Percentiles rank a stretch among this genome's conserved stretches.
phyloP scores from a whole-genome alignment of 495 filamentous ascomycete genomes.

The Melanomma pulvis-pyrius region DNA sequence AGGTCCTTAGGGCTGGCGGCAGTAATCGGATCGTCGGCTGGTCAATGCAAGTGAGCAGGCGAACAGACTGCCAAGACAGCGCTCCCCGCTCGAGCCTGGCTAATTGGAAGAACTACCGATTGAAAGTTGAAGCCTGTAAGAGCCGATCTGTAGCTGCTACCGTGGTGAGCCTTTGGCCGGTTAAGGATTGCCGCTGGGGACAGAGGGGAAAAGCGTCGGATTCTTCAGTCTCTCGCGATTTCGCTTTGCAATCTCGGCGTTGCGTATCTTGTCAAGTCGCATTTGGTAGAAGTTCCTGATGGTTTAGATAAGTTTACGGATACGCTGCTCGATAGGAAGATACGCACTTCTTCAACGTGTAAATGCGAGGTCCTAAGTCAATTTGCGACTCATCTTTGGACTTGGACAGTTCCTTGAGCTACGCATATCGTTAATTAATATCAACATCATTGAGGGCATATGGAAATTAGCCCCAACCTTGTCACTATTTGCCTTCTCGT shows the following conservation, averaged over 20 bases:
- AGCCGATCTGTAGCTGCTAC: neutral
- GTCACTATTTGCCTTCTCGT: slow-evolving; percentile 57
- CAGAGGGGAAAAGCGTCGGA: slow-evolving; percentile 78
- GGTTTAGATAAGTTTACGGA: slow-evolving; percentile 30
- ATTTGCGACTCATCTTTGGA: slow-evolving; percentile 34
- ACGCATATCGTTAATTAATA: slow-evolving; percentile 16
- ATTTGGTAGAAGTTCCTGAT: slow-evolving; percentile 82
- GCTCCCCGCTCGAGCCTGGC: slow-evolving; percentile 14
- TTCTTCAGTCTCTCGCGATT: slow-evolving; percentile 81
- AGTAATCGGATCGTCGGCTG: slow-evolving; percentile 22
- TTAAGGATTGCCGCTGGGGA: slow-evolving; percentile 70
- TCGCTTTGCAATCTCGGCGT: slow-evolving; percentile 76
- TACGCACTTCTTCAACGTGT: slow-evolving; percentile 79
- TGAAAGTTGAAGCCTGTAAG: neutral
- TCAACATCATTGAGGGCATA: slow-evolving; percentile 7
- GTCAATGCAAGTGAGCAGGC: slow-evolving; percentile 16
- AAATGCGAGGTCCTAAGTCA: slow-evolving; percentile 66
- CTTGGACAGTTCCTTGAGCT: slow-evolving; percentile 44
- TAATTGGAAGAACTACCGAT: slow-evolving; percentile 3
- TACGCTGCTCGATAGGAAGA: neutral
- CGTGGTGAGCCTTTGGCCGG: neutral
- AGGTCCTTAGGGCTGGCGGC: slow-evolving; percentile 23
- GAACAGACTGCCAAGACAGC: slow-evolving; percentile 21
- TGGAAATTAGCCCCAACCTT: slow-evolving; percentile 29
- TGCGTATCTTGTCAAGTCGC: slow-evolving; percentile 75